Conservation (phyloP, 192 early-diverging fungal genomes). For the Entomortierella chlamydospora region DNA sequence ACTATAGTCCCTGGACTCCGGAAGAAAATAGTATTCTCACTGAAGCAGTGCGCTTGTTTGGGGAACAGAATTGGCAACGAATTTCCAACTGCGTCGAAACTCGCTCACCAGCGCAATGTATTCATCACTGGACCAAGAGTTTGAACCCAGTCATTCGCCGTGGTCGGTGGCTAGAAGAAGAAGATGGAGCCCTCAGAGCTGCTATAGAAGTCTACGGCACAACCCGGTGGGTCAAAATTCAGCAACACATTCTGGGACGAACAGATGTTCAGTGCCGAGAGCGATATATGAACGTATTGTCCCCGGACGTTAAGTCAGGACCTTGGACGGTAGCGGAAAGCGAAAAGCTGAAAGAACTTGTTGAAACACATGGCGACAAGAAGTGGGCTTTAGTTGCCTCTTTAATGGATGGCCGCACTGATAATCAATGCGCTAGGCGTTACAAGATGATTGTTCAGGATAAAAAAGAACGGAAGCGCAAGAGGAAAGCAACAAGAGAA, state of each 20-base stretch:
- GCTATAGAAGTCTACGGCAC: conserved; percentile 75
- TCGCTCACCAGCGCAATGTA: conserved; percentile 77
- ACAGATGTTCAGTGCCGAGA: conserved; percentile 86
- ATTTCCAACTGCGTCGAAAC: conserved; percentile 72
- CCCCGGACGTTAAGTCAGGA: conserved; percentile 66
- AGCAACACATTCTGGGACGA: conserved; percentile 74
- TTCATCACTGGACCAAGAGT: conserved; percentile 78
- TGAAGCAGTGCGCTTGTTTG: conserved; percentile 73
- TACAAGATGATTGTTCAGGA: conserved; percentile 21
- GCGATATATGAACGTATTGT: conserved; percentile 77
- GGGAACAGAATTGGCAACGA: conserved; percentile 80
- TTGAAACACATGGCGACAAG: conserved; percentile 61
- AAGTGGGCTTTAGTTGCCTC: conserved; percentile 55
- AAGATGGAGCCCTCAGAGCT: conserved; percentile 72
- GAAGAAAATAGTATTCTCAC: conserved; percentile 74
- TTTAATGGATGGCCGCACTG: conserved; percentile 55
- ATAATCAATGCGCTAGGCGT: conserved; percentile 51
- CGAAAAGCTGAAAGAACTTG: conserved; percentile 54
- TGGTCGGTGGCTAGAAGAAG: conserved; percentile 73
- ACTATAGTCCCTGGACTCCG: conserved; percentile 69
- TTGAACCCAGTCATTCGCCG: conserved; percentile 75
- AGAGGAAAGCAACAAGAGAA: neutral
- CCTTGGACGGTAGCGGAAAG: conserved; percentile 63
- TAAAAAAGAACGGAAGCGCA: neutral
- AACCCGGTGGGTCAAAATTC: conserved; percentile 77